phyloP scores from a whole-genome alignment of 495 filamentous ascomycete species.

The Daldinia caldariorum region DNA sequence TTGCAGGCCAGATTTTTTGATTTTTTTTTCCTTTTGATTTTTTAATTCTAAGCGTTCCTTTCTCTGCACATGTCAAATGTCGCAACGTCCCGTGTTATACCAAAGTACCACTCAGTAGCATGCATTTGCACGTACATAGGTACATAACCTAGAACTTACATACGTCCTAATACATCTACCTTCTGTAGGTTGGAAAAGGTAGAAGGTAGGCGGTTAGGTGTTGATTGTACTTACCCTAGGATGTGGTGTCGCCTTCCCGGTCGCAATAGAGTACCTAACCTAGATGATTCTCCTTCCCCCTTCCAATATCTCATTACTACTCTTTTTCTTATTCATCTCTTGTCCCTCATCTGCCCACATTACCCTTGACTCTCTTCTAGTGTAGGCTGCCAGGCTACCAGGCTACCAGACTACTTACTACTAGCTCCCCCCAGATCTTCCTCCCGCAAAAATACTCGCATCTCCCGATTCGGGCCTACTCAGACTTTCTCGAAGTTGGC shows the following conservation, averaged over 20 bases:
- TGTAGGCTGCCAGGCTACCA: too few relatives aligned
- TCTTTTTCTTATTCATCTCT: background rate
- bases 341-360: constrained; percentile 14
- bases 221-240: constrained; percentile 10
- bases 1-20: constrained; percentile 17
- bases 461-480: constrained; percentile 48
- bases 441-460: constrained; percentile 8
- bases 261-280: background rate
- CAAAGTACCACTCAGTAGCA: constrained; percentile 2
- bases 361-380: constrained; percentile 6
- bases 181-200: constrained; percentile 2
- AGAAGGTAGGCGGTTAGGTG: background rate
- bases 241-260: constrained; percentile 3
- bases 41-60: background rate
- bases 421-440: constrained; percentile 1
- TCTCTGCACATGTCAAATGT: constrained; percentile 35
- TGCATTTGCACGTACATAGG: background rate
- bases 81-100: background rate
- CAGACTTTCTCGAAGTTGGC: constrained; percentile 17
- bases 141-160: too few relatives aligned
- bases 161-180: background rate
- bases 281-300: constrained; percentile 5
- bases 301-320: constrained; percentile 1
- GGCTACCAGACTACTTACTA: background rate
- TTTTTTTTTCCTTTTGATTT: background rate